These are phyloP conservation scores for Apophysomyces sp. DNA, from an alignment of 371 early-diverging fungal species.

Conservation along the genomic window DNA sequence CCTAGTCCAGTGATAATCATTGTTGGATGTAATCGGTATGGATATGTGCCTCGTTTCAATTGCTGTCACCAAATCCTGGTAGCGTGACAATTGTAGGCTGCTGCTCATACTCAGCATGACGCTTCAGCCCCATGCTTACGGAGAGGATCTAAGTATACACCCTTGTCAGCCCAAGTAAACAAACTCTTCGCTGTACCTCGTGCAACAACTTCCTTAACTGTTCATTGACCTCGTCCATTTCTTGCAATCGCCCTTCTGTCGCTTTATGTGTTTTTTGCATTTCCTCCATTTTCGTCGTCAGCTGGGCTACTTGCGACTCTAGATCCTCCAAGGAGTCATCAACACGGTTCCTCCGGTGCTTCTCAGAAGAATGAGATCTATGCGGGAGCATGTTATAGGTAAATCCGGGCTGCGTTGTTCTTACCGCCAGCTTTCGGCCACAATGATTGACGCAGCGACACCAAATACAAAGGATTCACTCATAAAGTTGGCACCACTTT, in stretches of 20 bases:
- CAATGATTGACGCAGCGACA: conserved; percentile 78
- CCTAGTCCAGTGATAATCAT: too few relatives aligned
- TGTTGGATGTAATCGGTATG: background rate
- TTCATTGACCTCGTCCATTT: conserved; percentile 48
- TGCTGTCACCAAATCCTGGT: background rate
- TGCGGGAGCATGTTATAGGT: background rate
- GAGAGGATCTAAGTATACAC: background rate
- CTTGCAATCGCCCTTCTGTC: conserved; percentile 36
- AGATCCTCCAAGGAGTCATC: conserved; percentile 74
- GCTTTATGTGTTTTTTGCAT: conserved; percentile 26
- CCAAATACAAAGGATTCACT: conserved; percentile 85
- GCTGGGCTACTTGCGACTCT: conserved; percentile 37
- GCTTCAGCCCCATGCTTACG: background rate
- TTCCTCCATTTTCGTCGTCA: conserved; percentile 46
- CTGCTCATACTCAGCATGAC: background rate
- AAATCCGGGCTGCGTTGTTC: background rate
- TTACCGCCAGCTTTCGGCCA: conserved; percentile 66
- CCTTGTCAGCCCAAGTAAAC: background rate
- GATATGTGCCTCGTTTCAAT: background rate
- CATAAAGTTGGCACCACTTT: conserved; percentile 86
- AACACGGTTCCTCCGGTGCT: conserved; percentile 63
- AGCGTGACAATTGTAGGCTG: background rate
- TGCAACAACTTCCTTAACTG: conserved; percentile 49
- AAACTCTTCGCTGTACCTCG: conserved; percentile 24
- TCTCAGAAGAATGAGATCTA: conserved; percentile 66